Base-by-base conservation (phyloP, 768 basidiomycete genomes). In the Nidularia sp. region DNA sequence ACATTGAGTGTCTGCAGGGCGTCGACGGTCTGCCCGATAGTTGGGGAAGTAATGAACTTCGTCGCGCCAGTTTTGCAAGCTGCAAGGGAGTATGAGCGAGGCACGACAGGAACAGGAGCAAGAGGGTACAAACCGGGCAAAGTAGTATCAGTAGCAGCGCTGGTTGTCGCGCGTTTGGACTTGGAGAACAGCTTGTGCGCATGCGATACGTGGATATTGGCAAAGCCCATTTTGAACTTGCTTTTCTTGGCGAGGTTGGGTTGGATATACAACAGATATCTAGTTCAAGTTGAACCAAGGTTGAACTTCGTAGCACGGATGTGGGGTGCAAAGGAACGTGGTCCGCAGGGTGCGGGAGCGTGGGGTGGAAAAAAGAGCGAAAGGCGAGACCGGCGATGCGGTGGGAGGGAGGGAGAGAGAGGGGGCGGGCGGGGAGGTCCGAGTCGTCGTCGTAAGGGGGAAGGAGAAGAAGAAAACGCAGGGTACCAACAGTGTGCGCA, bases 21-120 rank as follows among this genome's bases (percentile, higher is more conserved):
- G 55, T 81, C 69, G 47, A 89, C 54, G 8, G 67, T 65, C 41
- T 73, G 65, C 6, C 76, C 77, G 15, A 72, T 69, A 2, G 74
- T 66, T 0, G 88, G 88, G 5, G 72, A 63, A 35, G 65, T 74
- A 71, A 88, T 88, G 62, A 90, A 81, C 7, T 36, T 18, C 5
- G 34, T 42, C 0, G 78, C 80, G 39, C 86, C 86, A 1, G 73
- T 77, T 1, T 61, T 43, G 63, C 86, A 88, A 32, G 66, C 79
- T 81, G 32, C 12, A 34, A 36, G 33, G 10, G 39, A 3, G 12
- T 41, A 18, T 41, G 10, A 41, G 39, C 15, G 10, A 5, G 39
- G 10, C 10, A 10, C 39, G 12, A 29, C 4, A 4, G 25, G 25
- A 29, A 29, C 15, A 41, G 39, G 39, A 41, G 39, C 12, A 41